phyloP scores from a whole-genome alignment of 768 basidiomycete genomes.

The Mycena pura region DNA sequence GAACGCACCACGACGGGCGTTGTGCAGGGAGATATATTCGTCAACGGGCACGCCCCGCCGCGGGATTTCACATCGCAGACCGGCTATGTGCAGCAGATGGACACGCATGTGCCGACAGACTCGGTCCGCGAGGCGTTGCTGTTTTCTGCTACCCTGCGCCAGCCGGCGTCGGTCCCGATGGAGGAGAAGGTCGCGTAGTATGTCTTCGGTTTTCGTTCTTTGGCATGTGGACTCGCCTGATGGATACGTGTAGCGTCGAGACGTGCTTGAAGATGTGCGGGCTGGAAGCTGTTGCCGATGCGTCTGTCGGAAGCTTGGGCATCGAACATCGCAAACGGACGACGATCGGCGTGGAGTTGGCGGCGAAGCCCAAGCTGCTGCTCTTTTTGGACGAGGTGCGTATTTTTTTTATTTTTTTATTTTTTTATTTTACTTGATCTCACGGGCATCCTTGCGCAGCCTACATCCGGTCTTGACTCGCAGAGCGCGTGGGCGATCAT shows the following conservation, averaged over 20 bases:
- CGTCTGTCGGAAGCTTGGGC: slow-evolving; percentile 69
- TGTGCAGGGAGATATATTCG: slow-evolving; percentile 56
- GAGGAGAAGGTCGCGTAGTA: slow-evolving; percentile 83
- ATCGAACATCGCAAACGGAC: slow-evolving; percentile 82
- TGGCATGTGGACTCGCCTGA: background rate
- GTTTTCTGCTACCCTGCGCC: slow-evolving; percentile 82
- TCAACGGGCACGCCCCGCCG: slow-evolving; percentile 61
- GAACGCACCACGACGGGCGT: slow-evolving; percentile 55
- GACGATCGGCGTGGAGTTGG: slow-evolving; percentile 56
- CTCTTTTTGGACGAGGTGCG: no score
- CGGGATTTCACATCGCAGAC: slow-evolving; percentile 71
- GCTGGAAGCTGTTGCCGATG: slow-evolving; percentile 68
- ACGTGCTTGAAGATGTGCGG: slow-evolving; percentile 65
- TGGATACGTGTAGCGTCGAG: slow-evolving; percentile 47
- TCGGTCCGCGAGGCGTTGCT: slow-evolving; percentile 84
- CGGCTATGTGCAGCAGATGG: slow-evolving; percentile 89
- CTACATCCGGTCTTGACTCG: slow-evolving; percentile 87
- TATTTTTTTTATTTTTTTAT: no score
- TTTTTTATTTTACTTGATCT: background rate
- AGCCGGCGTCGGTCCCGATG: slow-evolving; percentile 54
- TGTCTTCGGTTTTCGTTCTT: slow-evolving; percentile 34
- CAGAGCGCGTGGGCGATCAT: slow-evolving; percentile 88
- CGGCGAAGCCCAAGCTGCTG: slow-evolving; percentile 23
- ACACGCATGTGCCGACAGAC: slow-evolving; percentile 74
- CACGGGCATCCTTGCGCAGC: slow-evolving; percentile 54